Base-by-base conservation (phyloP, 1,284 basidiomycete genomes). In the Sanghuangporus sanghuang region DNA sequence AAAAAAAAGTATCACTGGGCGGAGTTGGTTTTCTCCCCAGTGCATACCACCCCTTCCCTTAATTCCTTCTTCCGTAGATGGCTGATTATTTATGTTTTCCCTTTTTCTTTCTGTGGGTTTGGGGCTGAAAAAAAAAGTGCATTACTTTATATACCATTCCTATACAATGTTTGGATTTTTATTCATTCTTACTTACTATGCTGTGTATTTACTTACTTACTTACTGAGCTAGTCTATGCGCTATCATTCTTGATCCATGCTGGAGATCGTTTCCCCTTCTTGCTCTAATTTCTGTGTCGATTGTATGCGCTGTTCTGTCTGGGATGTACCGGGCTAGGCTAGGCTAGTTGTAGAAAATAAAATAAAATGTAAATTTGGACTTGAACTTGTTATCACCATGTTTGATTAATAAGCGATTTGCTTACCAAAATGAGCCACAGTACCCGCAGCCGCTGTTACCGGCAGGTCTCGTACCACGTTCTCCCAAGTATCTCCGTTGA, bases 1-100 rank as follows among this genome's bases (percentile, higher is more conserved):
- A 61, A 52, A 52, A 40, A 59, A 59, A 49, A 49, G 42, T 49
- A 48, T 32, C 27, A 32, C 57, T 48, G 44, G 48, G n/a, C 14
- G 32, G 6, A 4, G 8, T 39, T 38, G 16, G 21, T 11, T 38
- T 36, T 53, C 35, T n/a, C 35, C 3, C 53, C 53, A 54, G 35
- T 18, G 44, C 21, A 18, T 23, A 59, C n/a, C n/a, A n/a, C 40
- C 44, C 40, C 44, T 52, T 52, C 49, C 16, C 32, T 18, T 11
- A 35, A 35, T 40, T 21, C 5, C 27, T 40, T 23, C 40, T 11
- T 38, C 27, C 55, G 16, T 38, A 57, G 38, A 57, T 14, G 21
- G 40, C 55, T 35, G 55, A 18, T 38, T 36, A 23, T 35, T n/a
- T 54, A 18, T 23, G 7, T 3, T 39, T 38, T 38, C 9, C n/a